Conservation (phyloP, 2,329 filamentous ascomycete genomes). For the Capronia coronata region DNA sequence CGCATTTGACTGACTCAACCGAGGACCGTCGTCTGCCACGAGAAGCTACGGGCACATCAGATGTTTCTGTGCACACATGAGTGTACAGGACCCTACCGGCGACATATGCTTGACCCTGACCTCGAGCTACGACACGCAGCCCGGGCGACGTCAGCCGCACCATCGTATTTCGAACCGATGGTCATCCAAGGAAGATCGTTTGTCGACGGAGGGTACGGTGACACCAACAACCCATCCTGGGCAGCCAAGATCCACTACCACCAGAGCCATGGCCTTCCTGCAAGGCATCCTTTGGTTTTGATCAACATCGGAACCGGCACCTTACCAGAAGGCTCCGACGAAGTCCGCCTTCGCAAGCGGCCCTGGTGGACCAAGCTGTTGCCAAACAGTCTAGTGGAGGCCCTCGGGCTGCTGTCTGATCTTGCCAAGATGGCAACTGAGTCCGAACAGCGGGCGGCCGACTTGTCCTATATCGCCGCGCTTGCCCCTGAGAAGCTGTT, state of each 20-base stretch:
- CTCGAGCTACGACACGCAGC: slow-evolving; percentile 22
- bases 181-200: slow-evolving; percentile 17
- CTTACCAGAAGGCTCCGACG: slow-evolving; percentile 6
- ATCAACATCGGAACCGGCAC: slow-evolving; percentile 25
- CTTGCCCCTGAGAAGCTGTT: slow-evolving; percentile 17
- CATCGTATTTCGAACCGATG: slow-evolving; percentile 24
- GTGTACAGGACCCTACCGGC: slow-evolving; percentile 19
- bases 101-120: slow-evolving; percentile 14
- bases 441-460: slow-evolving; percentile 16
- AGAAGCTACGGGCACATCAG: slow-evolving; percentile 14
- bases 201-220: slow-evolving; percentile 23
- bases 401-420: slow-evolving; percentile 19
- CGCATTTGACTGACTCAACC: background rate
- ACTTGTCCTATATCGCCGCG: slow-evolving; percentile 17
- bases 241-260: slow-evolving; percentile 22
- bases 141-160: slow-evolving; percentile 26
- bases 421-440: slow-evolving; percentile 25
- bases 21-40: slow-evolving; percentile 20
- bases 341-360: slow-evolving; percentile 5
- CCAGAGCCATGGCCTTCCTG: slow-evolving; percentile 14
- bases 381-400: slow-evolving; percentile 19
- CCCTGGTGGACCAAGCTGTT: slow-evolving; percentile 21
- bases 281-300: slow-evolving; percentile 17
- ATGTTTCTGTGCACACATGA: slow-evolving; percentile 25
- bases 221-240: slow-evolving; percentile 26